phyloP scores from a whole-genome alignment of 495 filamentous ascomycete genomes.

The Annulohypoxylon nitens region DNA sequence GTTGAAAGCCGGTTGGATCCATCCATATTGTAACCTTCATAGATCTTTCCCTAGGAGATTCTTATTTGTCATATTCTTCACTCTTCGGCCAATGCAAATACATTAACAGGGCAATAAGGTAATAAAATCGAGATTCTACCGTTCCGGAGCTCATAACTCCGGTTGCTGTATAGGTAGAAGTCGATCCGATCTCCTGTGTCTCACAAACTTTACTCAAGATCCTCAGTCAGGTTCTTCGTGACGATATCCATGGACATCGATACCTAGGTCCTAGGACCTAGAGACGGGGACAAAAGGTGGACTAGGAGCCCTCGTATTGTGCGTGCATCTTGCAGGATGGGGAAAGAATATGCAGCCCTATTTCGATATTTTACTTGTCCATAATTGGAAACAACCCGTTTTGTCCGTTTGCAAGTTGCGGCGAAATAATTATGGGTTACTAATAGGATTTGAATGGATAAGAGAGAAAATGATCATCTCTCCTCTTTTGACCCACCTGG shows the following conservation, averaged over 20 bases:
- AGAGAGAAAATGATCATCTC: not conserved
- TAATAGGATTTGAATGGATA: not conserved
- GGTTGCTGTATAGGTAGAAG: conserved; percentile 29
- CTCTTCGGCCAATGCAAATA: not conserved
- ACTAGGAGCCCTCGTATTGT: conserved; percentile 17
- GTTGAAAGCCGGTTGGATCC: conserved; percentile 2
- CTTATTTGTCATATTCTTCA: conserved; percentile 3
- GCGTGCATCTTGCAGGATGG: conserved; percentile 40
- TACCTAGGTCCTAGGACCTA: not conserved
- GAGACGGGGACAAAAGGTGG: conserved; percentile 29
- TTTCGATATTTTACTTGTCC: conserved; percentile 8
- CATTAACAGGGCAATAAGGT: conserved; percentile 18
- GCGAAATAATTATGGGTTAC: not conserved
- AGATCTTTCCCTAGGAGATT: not conserved
- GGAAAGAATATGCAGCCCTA: conserved; percentile 44
- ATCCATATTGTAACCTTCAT: not conserved
- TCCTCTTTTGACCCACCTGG: not conserved
- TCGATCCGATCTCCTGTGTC: conserved; percentile 9
- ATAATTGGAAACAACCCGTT: not conserved
- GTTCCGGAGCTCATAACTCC: conserved; percentile 40
- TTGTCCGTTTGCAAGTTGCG: not conserved
- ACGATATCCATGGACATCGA: not conserved
- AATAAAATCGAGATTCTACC: conserved; percentile 24
- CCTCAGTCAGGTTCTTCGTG: not conserved
- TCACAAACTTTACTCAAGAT: conserved; percentile 7